Base-by-base conservation (phyloP, 2,329 filamentous ascomycete species). In the Fusarium kyushuense region DNA sequence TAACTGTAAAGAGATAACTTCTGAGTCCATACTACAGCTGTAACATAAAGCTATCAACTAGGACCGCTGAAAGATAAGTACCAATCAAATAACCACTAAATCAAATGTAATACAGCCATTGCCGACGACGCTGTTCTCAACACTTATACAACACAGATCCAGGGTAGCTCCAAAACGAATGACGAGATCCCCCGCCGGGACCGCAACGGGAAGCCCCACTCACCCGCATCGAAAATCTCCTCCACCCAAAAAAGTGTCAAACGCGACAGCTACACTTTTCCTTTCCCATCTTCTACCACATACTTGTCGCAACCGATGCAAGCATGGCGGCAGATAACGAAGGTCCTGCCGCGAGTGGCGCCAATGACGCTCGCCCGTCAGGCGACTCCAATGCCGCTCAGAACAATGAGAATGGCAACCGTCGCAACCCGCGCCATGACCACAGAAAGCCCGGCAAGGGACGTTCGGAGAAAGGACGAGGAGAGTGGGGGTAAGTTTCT, bases 241-340 rank as follows among this genome's bases (percentile, higher is more conserved):
- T 69, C 60, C 58, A 51, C 51, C 56, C 41, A 58, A 69, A 65
- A 64, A 65, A 59, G 59, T 56, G 32, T n/a, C 23, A 16, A 32
- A 23, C 62, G 38, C 60, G 59, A 62, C 52, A 45, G 63, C 52
- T 52, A 32, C 38, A 54, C 12, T 38, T 60, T 42, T 54, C 40
- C n/a, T 33, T 51, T 17, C 49, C 16, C 17, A 42, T 46, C 21
- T 30, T 47, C 29, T 25, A 40, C 35, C 19, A 30, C 16, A 58
- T 54, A 29, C 29, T 52, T 67, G 57, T 71, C 70, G 53, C 70
- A 67, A 67, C 54, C 63, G 71, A 78, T 79, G 76, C 73, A 73
- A 71, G 43, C 60, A 79, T 79, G 77, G 76, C 75, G 66, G 70
- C 72, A 69, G 69, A 68, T 67, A 70, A 74, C 59, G 76, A 77